These are phyloP conservation scores for Penicilliopsis zonata DNA, from an alignment of 495 filamentous ascomycete species.

Conservation along the genomic window DNA sequence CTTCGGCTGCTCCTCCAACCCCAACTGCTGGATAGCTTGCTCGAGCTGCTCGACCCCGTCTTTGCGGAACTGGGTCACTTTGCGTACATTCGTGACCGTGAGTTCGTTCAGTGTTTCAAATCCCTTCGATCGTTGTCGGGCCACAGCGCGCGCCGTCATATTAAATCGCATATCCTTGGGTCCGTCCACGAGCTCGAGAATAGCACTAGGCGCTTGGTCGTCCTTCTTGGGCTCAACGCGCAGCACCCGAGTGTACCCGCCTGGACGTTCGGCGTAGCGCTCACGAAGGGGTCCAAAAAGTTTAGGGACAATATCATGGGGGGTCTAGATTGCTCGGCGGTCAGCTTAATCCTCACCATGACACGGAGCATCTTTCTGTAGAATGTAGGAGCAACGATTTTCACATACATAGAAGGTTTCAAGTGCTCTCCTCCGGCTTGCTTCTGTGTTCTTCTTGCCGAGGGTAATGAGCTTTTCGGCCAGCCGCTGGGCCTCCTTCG, in stretches of 20 bases:
- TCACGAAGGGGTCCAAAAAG: constrained; percentile 73
- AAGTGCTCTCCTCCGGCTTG: constrained; percentile 50
- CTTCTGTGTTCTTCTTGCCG: constrained; percentile 81
- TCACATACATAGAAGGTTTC: constrained; percentile 71
- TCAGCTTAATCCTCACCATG: no score
- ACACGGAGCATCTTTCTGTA: no score
- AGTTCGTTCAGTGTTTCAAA: constrained; percentile 47
- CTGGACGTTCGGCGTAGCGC: constrained; percentile 70
- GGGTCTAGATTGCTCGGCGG: constrained; percentile 45
- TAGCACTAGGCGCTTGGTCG: constrained; percentile 77
- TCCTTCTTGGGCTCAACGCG: constrained; percentile 62
- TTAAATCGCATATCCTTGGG: constrained; percentile 92
- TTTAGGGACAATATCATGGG: constrained; percentile 62
- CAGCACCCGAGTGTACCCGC: constrained; percentile 90
- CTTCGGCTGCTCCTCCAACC: constrained; percentile 10
- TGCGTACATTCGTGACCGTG: constrained; percentile 64
- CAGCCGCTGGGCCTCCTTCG: constrained; percentile 87
- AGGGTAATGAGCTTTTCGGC: constrained; percentile 91
- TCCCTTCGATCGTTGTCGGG: constrained; percentile 40
- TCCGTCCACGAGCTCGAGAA: constrained; percentile 94
- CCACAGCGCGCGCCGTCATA: constrained; percentile 73
- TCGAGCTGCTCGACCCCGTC: constrained; percentile 57
- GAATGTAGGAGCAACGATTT: neutral
- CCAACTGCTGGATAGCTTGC: constrained; percentile 53
- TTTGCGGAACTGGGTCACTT: constrained; percentile 70